These are phyloP conservation scores for Monilinia fructigena DNA, from an alignment of 2,329 filamentous ascomycete species.

Conservation along the genomic window DNA sequence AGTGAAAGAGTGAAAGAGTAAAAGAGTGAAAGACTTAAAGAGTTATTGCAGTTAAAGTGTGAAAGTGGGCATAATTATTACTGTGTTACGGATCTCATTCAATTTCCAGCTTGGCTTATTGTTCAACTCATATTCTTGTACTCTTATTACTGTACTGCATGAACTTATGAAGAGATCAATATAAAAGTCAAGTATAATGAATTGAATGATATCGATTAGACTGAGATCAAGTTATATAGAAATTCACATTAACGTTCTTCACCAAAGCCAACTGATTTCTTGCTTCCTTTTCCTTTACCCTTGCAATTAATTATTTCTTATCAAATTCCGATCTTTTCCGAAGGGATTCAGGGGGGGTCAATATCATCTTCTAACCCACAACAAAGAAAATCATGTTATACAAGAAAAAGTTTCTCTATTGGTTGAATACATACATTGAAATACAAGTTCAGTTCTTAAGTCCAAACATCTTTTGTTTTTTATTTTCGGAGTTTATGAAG, in stretches of 20 bases:
- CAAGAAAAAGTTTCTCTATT: too few species aligned
- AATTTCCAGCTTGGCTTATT: too few species aligned
- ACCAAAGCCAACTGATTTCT: not conserved
- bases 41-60: too few species aligned
- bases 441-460: not conserved
- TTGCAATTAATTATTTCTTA: not conserved
- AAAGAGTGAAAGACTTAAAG: too few species aligned
- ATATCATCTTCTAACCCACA: not conserved
- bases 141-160: too few species aligned
- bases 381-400: not conserved
- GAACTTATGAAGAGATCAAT: not conserved
- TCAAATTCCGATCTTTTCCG: slow-evolving; percentile 16
- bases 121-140: too few species aligned
- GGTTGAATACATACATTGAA: too few species aligned
- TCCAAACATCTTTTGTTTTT: not conserved
- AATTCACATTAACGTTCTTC: not conserved
- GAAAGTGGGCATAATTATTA: not conserved
- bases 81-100: not conserved
- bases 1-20: not conserved
- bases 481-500: not conserved
- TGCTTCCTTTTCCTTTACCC: too few species aligned
- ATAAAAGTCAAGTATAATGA: too few species aligned
- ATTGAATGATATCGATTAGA: too few species aligned
- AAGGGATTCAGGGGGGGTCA: not conserved
- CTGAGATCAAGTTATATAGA: not conserved